A percentile compares a stretch with the other conserved stretches of the same genome.
These are phyloP conservation scores for Eragrostis curvula DNA, from an alignment of 176 grass and related monocot species.

Conservation along the genomic window DNA sequence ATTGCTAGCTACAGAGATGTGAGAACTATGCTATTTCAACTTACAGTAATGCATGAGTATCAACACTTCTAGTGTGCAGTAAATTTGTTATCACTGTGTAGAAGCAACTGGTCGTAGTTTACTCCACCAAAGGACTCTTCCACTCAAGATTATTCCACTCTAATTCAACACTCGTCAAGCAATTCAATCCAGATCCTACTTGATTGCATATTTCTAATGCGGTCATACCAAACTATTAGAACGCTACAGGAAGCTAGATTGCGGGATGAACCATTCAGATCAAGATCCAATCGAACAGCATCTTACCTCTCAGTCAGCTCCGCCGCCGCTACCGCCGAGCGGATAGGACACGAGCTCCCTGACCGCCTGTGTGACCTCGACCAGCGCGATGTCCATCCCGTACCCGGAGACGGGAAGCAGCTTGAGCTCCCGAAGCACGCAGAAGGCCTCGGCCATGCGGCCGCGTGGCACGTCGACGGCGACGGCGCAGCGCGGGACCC, in stretches of 20 bases:
- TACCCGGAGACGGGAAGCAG: slow-evolving; percentile 92
- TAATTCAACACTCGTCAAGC: background rate
- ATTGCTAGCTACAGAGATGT: background rate
- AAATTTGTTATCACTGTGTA: background rate
- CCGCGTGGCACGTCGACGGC: slow-evolving; percentile 79
- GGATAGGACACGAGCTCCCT: slow-evolving; percentile 89
- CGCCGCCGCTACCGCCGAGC: slow-evolving; percentile 66
- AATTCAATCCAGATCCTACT: background rate
- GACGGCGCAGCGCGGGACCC: slow-evolving; percentile 85
- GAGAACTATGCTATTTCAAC: background rate
- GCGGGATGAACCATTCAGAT: background rate
- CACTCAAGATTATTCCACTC: background rate
- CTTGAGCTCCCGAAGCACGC: slow-evolving; percentile 92
- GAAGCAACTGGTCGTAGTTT: background rate
- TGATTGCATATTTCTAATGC: background rate
- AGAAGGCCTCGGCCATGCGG: slow-evolving; percentile 87
- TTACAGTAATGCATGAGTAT: background rate
- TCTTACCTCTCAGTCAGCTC: slow-evolving; percentile 57
- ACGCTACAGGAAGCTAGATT: background rate
- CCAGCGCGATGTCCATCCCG: slow-evolving; percentile 93
- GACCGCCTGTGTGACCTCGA: slow-evolving; percentile 69
- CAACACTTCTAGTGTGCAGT: background rate
- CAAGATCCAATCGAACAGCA: slow-evolving; percentile 2
- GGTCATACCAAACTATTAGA: background rate
- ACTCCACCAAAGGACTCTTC: background rate